Evolutionary conservation across 495 filamentous ascomycete species (phyloP).

Genomic region (Astrothelium macrocarpum): DNA sequence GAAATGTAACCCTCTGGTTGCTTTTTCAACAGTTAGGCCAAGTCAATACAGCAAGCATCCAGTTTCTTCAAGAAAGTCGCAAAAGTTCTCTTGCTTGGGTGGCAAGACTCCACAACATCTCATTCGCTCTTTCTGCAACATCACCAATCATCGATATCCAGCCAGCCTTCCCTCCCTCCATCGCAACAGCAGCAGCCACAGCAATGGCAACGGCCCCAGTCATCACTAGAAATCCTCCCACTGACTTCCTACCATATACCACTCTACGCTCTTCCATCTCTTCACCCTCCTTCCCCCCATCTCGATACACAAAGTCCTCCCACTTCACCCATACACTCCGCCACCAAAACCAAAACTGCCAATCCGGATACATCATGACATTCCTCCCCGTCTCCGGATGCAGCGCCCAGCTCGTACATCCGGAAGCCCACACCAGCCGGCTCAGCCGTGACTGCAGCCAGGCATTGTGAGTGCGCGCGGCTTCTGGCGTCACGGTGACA

Average conservation of each 20-base stretch:
- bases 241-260: conserved; percentile 6
- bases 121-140: background rate
- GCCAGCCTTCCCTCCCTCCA: background rate
- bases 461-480: conserved; percentile 13
- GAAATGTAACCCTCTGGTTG: too few relatives aligned
- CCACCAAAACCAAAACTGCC: conserved; percentile 25
- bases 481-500: conserved; percentile 20
- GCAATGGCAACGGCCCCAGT: background rate
- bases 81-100: background rate
- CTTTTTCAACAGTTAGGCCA: too few relatives aligned
- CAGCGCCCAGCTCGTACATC: conserved; percentile 26
- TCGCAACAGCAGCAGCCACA: background rate
- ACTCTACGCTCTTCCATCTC: background rate
- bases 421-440: conserved; percentile 24
- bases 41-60: background rate
- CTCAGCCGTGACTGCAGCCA: conserved; percentile 21
- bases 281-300: background rate
- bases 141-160: background rate
- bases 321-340: conserved; percentile 21
- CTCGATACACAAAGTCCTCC: conserved; percentile 14
- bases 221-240: conserved; percentile 7
- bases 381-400: conserved; percentile 26
- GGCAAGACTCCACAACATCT: background rate
- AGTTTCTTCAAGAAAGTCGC: background rate
- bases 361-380: conserved; percentile 29